Evolutionary conservation across 345 rosid species (phyloP).

Genomic region (Sapria himalayana): DNA sequence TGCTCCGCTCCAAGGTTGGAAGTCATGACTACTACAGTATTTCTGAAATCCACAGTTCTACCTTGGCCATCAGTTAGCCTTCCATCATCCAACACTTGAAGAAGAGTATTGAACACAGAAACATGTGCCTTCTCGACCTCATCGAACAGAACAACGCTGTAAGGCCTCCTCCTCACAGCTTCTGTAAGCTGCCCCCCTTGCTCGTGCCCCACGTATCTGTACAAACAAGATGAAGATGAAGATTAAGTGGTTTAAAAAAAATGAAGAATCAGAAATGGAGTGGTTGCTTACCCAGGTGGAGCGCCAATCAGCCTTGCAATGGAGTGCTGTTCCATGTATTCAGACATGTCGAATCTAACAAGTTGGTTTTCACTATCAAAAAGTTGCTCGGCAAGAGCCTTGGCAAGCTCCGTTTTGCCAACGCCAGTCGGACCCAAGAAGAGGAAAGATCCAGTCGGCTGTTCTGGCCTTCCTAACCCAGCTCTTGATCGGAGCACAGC

Average conservation of each 20-base stretch:
- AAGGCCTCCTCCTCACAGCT: constrained; percentile 79
- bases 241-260: background rate
- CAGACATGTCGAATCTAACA: constrained; percentile 70
- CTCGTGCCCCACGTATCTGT: constrained; percentile 79
- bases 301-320: constrained; percentile 60
- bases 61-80: constrained; percentile 87
- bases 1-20: constrained; percentile 90
- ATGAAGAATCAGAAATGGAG: too few species aligned
- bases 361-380: constrained; percentile 65
- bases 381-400: constrained; percentile 88
- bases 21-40: constrained; percentile 75
- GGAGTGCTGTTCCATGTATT: constrained; percentile 80
- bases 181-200: constrained; percentile 93
- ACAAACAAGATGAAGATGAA: background rate
- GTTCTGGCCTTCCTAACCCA: constrained; percentile 84
- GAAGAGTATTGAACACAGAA: constrained; percentile 80
- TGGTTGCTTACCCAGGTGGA: constrained; percentile 67
- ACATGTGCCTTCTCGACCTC: constrained; percentile 90
- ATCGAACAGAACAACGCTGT: constrained; percentile 62
- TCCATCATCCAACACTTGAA: constrained; percentile 84
- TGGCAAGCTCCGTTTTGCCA: constrained; percentile 80
- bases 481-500: constrained; percentile 78
- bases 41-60: constrained; percentile 65
- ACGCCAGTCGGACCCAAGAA: constrained; percentile 96
- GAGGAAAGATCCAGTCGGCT: constrained; percentile 80